These are phyloP conservation scores for Dryas drummondii DNA, from an alignment of 306 rosid genomes.

Conservation along the genomic window DNA sequence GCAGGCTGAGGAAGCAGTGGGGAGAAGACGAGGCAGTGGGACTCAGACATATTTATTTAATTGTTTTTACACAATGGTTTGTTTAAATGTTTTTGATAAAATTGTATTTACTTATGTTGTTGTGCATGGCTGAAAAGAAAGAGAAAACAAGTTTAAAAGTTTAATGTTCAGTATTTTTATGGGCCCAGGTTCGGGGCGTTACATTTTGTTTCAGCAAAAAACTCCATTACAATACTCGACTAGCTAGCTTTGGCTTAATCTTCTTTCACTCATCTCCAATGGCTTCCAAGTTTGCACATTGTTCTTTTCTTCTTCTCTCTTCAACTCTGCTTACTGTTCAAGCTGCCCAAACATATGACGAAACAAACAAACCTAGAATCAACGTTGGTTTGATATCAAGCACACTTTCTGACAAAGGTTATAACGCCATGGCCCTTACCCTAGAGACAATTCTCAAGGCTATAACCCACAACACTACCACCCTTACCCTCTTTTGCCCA, in stretches of 20 bases:
- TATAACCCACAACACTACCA: neutral
- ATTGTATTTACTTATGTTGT: no score
- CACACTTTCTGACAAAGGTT: conserved; percentile 1
- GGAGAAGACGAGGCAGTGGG: no score
- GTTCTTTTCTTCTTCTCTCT: neutral
- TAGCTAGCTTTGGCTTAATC: neutral
- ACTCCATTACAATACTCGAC: neutral
- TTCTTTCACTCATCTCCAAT: neutral
- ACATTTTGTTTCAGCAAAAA: no score
- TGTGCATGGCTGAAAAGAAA: no score
- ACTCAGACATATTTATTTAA: no score
- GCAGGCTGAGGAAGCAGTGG: no score
- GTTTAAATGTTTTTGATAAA: no score
- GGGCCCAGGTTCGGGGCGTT: no score
- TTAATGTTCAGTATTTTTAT: no score
- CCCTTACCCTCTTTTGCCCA: conserved; percentile 15
- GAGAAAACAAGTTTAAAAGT: no score
- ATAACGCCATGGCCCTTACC: neutral
- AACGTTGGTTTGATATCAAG: neutral
- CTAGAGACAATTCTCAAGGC: neutral
- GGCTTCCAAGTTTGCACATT: neutral
- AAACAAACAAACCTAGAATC: neutral
- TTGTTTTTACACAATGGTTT: no score
- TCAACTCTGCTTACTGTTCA: neutral
- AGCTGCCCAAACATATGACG: neutral